Percentiles rank a stretch among this genome's conserved stretches.
Evolutionary conservation across 805 yeast genomes (phyloP).

Genomic region (Cyberlindnera mycetangii): DNA sequence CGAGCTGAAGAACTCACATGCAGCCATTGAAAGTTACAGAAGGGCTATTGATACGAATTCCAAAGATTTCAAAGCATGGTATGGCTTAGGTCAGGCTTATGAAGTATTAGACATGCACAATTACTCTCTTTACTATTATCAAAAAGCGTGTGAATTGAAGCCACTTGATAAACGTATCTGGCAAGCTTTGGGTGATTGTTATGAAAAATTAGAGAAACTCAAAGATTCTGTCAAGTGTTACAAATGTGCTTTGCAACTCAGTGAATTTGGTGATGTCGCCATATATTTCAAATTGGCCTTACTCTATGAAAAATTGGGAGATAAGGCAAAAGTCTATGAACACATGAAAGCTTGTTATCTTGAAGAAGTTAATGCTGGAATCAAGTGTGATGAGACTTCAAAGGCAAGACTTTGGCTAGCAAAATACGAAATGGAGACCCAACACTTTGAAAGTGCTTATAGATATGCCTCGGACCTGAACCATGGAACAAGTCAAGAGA

Average conservation of each 20-base stretch:
- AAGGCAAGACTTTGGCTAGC: constrained; percentile 90
- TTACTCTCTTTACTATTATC: constrained; percentile 89
- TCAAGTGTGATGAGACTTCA: constrained; percentile 64
- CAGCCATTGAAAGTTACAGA: constrained; percentile 93
- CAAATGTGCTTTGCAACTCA: constrained; percentile 65
- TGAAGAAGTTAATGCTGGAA: constrained; percentile 60
- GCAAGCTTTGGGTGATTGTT: constrained; percentile 92
- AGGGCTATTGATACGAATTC: constrained; percentile 88
- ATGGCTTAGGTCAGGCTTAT: constrained; percentile 96
- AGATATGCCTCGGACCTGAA: constrained; percentile 68
- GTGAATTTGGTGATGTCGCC: constrained; percentile 52
- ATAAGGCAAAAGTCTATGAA: constrained; percentile 29
- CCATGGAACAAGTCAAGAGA: constrained; percentile 75
- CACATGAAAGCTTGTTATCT: constrained; percentile 48
- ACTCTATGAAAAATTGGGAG: constrained; percentile 56
- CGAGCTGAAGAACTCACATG: constrained; percentile 92
- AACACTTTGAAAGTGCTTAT: constrained; percentile 66
- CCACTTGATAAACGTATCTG: constrained; percentile 93
- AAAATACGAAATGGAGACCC: constrained; percentile 51
- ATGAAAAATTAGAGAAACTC: constrained; percentile 67
- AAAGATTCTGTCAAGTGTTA: constrained; percentile 79
- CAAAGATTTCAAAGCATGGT: constrained; percentile 96
- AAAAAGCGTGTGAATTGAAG: constrained; percentile 81
- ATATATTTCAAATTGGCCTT: constrained; percentile 66
- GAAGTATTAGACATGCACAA: constrained; percentile 94